phyloP scores from a whole-genome alignment of 768 basidiomycete genomes.

The Kwoniella botswanensis region DNA sequence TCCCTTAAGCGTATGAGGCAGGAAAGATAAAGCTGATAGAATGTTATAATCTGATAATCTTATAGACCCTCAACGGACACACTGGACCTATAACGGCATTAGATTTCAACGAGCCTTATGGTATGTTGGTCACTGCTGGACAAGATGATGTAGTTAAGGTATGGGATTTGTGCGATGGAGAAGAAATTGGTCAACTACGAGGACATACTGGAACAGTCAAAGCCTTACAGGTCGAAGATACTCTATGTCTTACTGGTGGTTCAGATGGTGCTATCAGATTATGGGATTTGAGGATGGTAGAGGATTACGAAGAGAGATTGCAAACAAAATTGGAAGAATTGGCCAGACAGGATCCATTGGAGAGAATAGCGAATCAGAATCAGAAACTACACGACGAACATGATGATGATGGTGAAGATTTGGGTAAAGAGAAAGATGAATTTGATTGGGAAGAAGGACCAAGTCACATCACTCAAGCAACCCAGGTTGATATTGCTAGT shows the following conservation, averaged over 20 bases:
- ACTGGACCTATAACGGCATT: constrained; percentile 80
- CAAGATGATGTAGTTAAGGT: constrained; percentile 86
- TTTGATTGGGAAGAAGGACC: constrained; percentile 49
- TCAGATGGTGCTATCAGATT: constrained; percentile 81
- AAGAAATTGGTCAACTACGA: constrained; percentile 79
- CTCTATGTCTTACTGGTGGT: constrained; percentile 86
- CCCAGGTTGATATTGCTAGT: constrained; percentile 41
- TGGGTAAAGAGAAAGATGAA: constrained; percentile 36
- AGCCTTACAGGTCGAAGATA: constrained; percentile 89
- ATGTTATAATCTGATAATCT: neutral
- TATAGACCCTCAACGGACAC: constrained; percentile 80
- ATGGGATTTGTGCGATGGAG: constrained; percentile 91
- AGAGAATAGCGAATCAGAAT: constrained; percentile 46
- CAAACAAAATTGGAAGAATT: constrained; percentile 32
- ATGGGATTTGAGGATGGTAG: constrained; percentile 89
- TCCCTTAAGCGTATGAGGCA: neutral
- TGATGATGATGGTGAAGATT: constrained; percentile 28
- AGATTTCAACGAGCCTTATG: constrained; percentile 97
- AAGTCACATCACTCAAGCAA: constrained; percentile 31
- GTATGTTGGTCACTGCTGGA: constrained; percentile 84
- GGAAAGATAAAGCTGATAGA: constrained; percentile 13
- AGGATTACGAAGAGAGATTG: constrained; percentile 65
- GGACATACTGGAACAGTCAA: constrained; percentile 77
- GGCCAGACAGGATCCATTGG: constrained; percentile 44
- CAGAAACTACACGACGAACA: constrained; percentile 5